Conservation (phyloP, 2,329 filamentous ascomycete genomes). For the Verticillium longisporum region DNA sequence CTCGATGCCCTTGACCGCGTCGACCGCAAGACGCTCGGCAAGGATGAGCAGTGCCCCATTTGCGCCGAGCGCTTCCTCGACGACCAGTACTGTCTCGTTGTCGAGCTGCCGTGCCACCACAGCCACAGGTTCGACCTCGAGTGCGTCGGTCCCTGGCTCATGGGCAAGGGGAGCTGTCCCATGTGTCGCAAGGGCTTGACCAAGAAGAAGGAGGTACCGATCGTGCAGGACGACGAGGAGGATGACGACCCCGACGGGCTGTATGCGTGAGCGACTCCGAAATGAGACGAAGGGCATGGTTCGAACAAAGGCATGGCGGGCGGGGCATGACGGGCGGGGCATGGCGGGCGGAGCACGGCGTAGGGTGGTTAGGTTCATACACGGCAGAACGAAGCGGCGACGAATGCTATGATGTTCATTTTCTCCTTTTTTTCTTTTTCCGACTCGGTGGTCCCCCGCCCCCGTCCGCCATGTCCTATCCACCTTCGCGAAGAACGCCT, state of each 20-base stretch:
- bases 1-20: slow-evolving; percentile 55
- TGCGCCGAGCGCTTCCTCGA: slow-evolving; percentile 56
- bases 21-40: slow-evolving; percentile 37
- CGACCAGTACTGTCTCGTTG: slow-evolving; percentile 56
- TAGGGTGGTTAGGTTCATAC: not conserved
- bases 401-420: not conserved
- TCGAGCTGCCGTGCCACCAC: slow-evolving; percentile 55
- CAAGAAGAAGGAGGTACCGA: slow-evolving; percentile 41
- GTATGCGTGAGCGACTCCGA: slow-evolving; percentile 26
- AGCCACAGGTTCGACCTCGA: slow-evolving; percentile 59
- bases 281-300: not conserved
- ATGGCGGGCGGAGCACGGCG: not conserved
- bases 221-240: slow-evolving; percentile 43
- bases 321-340: too few species aligned
- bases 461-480: too few species aligned
- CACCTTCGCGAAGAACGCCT: too few species aligned
- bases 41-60: slow-evolving; percentile 53
- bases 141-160: slow-evolving; percentile 59
- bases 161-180: slow-evolving; percentile 57
- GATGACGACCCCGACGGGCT: slow-evolving; percentile 43
- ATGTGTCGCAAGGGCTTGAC: slow-evolving; percentile 55
- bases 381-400: not conserved
- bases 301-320: too few species aligned
- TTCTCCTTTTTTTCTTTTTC: not conserved
- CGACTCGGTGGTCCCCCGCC: too few species aligned